Percentiles rank a stretch among this genome's conserved stretches.
phyloP scores from a whole-genome alignment of 768 basidiomycete genomes.

The Saitozyma podzolica region DNA sequence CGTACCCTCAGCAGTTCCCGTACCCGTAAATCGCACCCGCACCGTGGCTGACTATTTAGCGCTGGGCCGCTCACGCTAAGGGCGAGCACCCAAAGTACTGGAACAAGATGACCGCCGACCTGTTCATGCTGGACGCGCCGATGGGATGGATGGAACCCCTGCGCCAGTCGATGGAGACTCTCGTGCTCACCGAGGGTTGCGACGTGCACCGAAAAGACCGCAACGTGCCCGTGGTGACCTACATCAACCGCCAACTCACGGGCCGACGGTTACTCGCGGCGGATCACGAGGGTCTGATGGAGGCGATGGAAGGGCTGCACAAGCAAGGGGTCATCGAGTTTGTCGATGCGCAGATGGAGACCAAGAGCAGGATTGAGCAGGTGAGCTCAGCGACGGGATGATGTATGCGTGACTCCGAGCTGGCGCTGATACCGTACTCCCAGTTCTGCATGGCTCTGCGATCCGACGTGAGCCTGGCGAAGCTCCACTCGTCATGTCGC shows the following conservation, averaged over 20 bases:
- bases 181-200: constrained; percentile 16
- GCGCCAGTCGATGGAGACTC: constrained; percentile 6
- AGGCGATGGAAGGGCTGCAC: constrained; percentile 24
- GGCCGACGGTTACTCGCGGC: constrained; percentile 20
- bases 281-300: constrained; percentile 21
- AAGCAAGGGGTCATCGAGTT: constrained; percentile 30
- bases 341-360: constrained; percentile 32
- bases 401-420: no score
- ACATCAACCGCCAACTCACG: constrained; percentile 38
- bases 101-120: constrained; percentile 41
- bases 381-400: constrained; percentile 12
- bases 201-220: constrained; percentile 10
- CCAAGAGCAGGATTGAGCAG: constrained; percentile 24
- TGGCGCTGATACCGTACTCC: neutral
- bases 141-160: constrained; percentile 37
- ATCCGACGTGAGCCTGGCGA: constrained; percentile 23
- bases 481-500: neutral
- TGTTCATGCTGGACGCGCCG: constrained; percentile 19
- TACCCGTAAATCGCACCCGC: no score
- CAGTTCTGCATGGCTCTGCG: constrained; percentile 23
- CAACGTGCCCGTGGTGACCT: constrained; percentile 34
- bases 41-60: constrained; percentile 14
- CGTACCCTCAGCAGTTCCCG: no score
- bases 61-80: constrained; percentile 29
- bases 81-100: constrained; percentile 12